Evolutionary conservation across 371 early-diverging fungal genomes (phyloP), one percentile per base, ranked within the genome.

Genomic region (Mortierella sp.): DNA sequence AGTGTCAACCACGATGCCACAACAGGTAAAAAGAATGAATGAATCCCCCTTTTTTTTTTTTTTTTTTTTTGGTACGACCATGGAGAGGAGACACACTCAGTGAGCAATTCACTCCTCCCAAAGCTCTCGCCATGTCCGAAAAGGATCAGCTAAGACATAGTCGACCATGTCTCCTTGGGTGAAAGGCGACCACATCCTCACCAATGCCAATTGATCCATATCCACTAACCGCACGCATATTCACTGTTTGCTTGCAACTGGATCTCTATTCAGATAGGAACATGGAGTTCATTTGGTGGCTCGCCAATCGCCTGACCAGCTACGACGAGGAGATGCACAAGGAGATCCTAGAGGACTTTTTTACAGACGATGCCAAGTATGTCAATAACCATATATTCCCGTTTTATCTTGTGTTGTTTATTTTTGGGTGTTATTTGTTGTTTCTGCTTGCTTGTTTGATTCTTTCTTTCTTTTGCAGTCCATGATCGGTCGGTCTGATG

Each of bases 311-410:
- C 31, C 61, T 83, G 58, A 83, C 84, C 44, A 78, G 79, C 50
- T 83, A 83, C 58, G 84, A 83, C 37, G 79, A 83, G 52, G 79
- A 71, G 19, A 78, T 83, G 79, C 84, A 83, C 73, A 83, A 83
- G 50, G 84, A 83, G 44, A 83, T 83, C 73, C 84, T 83, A 13
- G 84, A 83, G 31, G 84, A 83, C 61, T 78, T 83, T 55, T 83
- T 83, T 65, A 83, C 79, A 7, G 76, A 75, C 34, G 84, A 83
- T 70, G 84, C 84, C 48, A 83, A 79, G 84, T 83, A 78, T 29
- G 79, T 78, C 66, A 43, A 44, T 37, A 4, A 5, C 24, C 0
- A 55, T 39, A 13, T 41, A 55, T 53, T 41, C 58, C 29, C n/a
- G n/a, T n/a, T n/a, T n/a, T n/a, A n/a, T n/a, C n/a, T n/a, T n/a